These are phyloP conservation scores for Botryosphaeria dothidea DNA, from an alignment of 2,329 filamentous ascomycete species.

Conservation along the genomic window DNA sequence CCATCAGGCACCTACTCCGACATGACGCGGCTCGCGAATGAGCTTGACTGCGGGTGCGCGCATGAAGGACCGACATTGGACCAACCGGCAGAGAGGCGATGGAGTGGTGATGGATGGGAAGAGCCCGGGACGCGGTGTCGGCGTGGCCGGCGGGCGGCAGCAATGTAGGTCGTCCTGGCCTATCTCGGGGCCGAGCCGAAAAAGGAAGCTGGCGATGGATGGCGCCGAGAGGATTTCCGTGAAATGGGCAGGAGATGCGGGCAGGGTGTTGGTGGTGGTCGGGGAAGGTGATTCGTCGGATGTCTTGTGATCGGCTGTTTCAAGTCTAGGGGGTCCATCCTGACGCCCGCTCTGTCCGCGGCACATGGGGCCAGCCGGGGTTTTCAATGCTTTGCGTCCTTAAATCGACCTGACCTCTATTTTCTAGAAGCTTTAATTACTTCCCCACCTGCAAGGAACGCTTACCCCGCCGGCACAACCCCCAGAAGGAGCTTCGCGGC, in stretches of 20 bases:
- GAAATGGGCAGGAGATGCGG: constrained; percentile 8
- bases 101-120: background rate
- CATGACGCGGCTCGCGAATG: background rate
- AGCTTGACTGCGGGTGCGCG: background rate
- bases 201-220: constrained; percentile 4
- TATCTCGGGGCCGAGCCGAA: constrained; percentile 9
- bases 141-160: background rate
- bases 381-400: background rate
- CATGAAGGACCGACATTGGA: background rate
- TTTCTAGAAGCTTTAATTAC: constrained; percentile 5
- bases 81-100: background rate
- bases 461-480: background rate
- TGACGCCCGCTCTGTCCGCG: no score
- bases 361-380: background rate
- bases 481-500: background rate
- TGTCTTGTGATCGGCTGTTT: constrained; percentile 17
- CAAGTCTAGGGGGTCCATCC: background rate
- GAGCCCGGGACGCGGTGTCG: background rate
- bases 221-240: background rate
- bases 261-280: background rate
- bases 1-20: background rate
- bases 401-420: background rate
- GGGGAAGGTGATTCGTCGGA: background rate
- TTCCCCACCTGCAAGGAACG: constrained; percentile 11
- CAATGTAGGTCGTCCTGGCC: background rate